Evolutionary conservation across 2,329 filamentous ascomycete species (phyloP), one percentile per base, ranked within the genome.

Genomic region (Epichloe bromicola): DNA sequence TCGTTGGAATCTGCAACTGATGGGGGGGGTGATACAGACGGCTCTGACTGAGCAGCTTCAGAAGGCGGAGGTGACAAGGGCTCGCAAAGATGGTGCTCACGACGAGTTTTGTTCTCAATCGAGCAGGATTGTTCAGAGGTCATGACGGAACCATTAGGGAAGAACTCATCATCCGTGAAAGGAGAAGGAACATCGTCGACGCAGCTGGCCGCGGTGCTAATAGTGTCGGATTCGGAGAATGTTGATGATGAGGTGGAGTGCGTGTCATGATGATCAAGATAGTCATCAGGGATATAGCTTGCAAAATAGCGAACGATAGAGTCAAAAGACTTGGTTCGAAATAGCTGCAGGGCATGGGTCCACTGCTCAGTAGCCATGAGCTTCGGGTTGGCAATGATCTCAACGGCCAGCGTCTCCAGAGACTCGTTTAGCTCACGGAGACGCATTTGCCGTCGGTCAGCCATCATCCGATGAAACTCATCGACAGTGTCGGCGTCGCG

Each of bases 301-400:
- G 75, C 69, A 62, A 79, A 81, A 60, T 77, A 80, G 55, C 76
- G 70, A 54, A 81, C 74, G 54, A 81, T 74, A 17, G 77, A 80
- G 62, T 81, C 78, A 51, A 79, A 73, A 2, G 76, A 79, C 58
- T 70, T 74, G 10, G 76, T 77, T 14, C 78, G 74, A 60, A 81
- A 80, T 50, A 80, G 73, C 60, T 80, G 77, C 30, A 80, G 60
- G 26, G 78, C 78, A 56, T 74, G 66, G 56, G 76, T 71, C 78
- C 78, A 81, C 65, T 80, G 77, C 17, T 76, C 69, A 46, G 74
- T 77, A 52, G 75, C 76, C 64, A 81, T 76, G 56, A 81, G 68
- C 50, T 69, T 69, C 15, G 78, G 77, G 65, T 79, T 80, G 60
- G 73, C 76, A 56, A 80, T 76, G 61, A 81, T 80, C 65, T 80